Percentiles rank a stretch among this genome's conserved stretches.
phyloP scores from a whole-genome alignment of 192 early-diverging fungal genomes.

The Thamnidium elegans region DNA sequence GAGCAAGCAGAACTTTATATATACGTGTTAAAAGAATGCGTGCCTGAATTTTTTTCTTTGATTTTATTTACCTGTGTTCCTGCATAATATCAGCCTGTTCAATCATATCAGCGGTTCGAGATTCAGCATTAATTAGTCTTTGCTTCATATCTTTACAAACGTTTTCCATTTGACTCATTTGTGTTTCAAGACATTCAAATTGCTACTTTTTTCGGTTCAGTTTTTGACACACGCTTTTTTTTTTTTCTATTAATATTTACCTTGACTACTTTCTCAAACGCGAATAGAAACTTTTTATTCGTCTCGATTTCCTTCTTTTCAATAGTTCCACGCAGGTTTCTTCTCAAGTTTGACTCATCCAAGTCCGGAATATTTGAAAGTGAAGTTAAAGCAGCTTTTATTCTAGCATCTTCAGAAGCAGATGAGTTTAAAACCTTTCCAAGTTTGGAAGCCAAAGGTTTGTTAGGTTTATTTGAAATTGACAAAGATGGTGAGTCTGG shows the following conservation, averaged over 20 bases:
- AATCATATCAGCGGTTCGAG: conserved; percentile 58
- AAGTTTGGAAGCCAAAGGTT: conserved; percentile 20
- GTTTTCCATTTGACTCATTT: conserved; percentile 43
- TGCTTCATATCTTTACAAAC: conserved; percentile 59
- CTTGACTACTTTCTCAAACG: conserved; percentile 54
- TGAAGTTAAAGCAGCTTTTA: conserved; percentile 24
- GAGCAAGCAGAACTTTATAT: conserved; percentile 44
- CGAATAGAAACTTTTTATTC: conserved; percentile 52
- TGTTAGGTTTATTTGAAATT: conserved; percentile 29
- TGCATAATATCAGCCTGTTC: conserved; percentile 65
- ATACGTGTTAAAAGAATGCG: not conserved
- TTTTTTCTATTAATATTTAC: not conserved
- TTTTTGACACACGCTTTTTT: not conserved
- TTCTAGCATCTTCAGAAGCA: conserved; percentile 23
- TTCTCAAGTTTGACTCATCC: conserved; percentile 30
- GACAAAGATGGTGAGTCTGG: not conserved
- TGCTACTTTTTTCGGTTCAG: conserved; percentile 8
- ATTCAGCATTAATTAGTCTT: conserved; percentile 51
- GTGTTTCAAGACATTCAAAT: conserved; percentile 15
- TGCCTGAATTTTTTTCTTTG: not conserved
- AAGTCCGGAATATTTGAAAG: conserved; percentile 24
- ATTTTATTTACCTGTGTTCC: conserved; percentile 53
- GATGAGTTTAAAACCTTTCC: conserved; percentile 23
- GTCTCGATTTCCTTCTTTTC: conserved; percentile 52
- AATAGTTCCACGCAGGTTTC: conserved; percentile 59